Conservation (phyloP, 805 yeast genomes). For the Yamadazyma nakazawae region DNA sequence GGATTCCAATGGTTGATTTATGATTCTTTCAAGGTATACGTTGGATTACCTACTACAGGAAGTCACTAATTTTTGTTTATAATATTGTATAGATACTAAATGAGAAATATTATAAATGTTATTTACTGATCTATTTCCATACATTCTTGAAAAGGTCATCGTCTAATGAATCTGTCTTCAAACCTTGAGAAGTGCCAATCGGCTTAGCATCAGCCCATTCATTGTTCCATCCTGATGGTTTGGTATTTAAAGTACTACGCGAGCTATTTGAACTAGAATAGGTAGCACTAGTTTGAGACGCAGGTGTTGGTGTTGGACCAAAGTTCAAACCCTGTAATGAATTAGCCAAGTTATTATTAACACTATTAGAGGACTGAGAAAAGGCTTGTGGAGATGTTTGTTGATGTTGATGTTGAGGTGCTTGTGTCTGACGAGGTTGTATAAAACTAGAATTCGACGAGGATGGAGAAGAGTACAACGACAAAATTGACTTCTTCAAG, state of each 20-base stretch:
- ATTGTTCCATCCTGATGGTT: constrained; percentile 22
- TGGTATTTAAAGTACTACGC: not conserved
- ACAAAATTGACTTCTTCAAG: constrained; percentile 84
- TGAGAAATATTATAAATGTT: not conserved
- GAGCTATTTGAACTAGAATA: not conserved
- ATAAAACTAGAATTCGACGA: constrained; percentile 44
- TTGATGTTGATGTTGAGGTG: not conserved
- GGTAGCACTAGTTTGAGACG: not conserved
- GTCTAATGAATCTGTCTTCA: constrained; percentile 33
- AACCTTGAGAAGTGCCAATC: constrained; percentile 9
- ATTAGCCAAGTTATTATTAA: constrained; percentile 16
- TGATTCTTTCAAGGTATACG: constrained; percentile 91
- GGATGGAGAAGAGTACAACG: constrained; percentile 67
- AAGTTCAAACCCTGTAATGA: constrained; percentile 25
- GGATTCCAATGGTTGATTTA: constrained; percentile 97
- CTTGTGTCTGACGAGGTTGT: constrained; percentile 13
- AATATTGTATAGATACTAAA: not conserved
- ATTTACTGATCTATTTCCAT: constrained; percentile 42
- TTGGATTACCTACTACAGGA: constrained; percentile 95
- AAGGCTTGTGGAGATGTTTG: not conserved
- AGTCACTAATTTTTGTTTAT: constrained; percentile 9
- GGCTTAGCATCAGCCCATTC: constrained; percentile 31
- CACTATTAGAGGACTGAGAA: not conserved
- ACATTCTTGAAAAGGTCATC: constrained; percentile 70
- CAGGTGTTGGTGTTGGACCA: constrained; percentile 2